These are phyloP conservation scores for Chlorencoelia australis DNA, from an alignment of 2,329 filamentous ascomycete genomes.

Conservation along the genomic window DNA sequence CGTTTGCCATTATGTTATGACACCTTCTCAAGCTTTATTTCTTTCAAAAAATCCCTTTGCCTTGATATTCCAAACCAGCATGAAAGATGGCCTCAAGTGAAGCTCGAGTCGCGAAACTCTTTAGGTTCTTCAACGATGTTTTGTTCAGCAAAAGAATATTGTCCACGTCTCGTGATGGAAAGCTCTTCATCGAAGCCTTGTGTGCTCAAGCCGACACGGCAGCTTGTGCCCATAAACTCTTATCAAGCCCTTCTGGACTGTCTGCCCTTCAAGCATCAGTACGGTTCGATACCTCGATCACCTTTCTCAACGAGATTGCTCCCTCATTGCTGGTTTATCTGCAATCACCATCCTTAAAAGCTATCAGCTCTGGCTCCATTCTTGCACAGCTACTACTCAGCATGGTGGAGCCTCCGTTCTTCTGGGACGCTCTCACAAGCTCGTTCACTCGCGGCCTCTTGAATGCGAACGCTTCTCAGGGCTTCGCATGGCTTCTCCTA, in stretches of 20 bases:
- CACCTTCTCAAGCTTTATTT: no score
- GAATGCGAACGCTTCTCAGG: conserved; percentile 19
- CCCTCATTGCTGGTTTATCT: conserved; percentile 29
- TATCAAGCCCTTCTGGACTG: conserved; percentile 28
- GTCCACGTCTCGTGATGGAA: conserved; percentile 30
- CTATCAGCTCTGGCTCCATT: conserved; percentile 22
- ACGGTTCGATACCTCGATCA: conserved; percentile 32
- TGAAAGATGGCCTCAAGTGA: no score
- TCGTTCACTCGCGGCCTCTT: conserved; percentile 24
- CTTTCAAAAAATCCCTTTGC: no score
- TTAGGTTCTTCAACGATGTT: conserved; percentile 31
- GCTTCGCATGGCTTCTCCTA: conserved; percentile 34
- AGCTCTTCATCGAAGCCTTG: conserved; percentile 39
- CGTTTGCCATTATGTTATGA: no score
- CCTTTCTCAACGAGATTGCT: conserved; percentile 35
- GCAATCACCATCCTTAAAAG: conserved; percentile 15
- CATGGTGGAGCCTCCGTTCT: conserved; percentile 39
- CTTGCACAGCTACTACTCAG: conserved; percentile 35
- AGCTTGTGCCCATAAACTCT: conserved; percentile 32
- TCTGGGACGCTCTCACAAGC: conserved; percentile 33
- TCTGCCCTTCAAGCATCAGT: conserved; percentile 32
- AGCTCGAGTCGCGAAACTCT: conserved; percentile 20
- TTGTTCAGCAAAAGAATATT: conserved; percentile 31
- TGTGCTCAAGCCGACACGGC: conserved; percentile 32
- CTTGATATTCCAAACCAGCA: no score